These are phyloP conservation scores for Termitomyces sp. DNA, from an alignment of 768 basidiomycete species.

Conservation along the genomic window DNA sequence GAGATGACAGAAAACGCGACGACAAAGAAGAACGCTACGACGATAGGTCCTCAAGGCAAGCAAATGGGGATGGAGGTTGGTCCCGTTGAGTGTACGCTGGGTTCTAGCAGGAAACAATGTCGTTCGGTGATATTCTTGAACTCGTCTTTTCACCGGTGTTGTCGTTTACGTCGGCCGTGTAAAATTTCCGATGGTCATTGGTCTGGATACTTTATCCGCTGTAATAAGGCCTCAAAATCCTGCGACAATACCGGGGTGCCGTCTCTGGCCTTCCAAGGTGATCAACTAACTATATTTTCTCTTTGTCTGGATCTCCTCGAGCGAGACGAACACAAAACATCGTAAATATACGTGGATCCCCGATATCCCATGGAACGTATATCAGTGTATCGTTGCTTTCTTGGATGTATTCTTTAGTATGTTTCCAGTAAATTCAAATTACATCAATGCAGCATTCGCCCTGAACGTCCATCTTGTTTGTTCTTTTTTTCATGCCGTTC, in stretches of 20 bases:
- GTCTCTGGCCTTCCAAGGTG: conserved; percentile 5
- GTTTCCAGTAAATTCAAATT: neutral
- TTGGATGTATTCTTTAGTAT: conserved; percentile 1
- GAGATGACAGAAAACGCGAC: conserved; percentile 77
- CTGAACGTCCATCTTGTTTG: too few relatives aligned
- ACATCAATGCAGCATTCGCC: neutral
- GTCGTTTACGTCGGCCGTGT: conserved; percentile 51
- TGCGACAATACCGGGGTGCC: neutral
- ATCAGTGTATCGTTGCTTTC: neutral
- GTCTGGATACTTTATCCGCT: conserved; percentile 33
- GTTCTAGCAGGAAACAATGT: conserved; percentile 30
- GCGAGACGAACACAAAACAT: neutral
- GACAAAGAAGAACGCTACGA: conserved; percentile 81
- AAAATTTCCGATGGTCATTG: conserved; percentile 37
- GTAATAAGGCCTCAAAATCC: conserved; percentile 20
- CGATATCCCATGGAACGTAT: neutral
- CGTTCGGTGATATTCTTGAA: conserved; percentile 40
- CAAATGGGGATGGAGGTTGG: conserved; percentile 78
- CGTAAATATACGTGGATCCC: neutral
- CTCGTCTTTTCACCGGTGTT: conserved; percentile 40
- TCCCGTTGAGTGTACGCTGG: conserved; percentile 51
- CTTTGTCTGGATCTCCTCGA: neutral
- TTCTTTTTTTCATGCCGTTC: too few relatives aligned
- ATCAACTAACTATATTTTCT: neutral
- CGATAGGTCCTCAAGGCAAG: conserved; percentile 65